phyloP scores from a whole-genome alignment of 345 rosid species.

The Eucalyptus decipiens region DNA sequence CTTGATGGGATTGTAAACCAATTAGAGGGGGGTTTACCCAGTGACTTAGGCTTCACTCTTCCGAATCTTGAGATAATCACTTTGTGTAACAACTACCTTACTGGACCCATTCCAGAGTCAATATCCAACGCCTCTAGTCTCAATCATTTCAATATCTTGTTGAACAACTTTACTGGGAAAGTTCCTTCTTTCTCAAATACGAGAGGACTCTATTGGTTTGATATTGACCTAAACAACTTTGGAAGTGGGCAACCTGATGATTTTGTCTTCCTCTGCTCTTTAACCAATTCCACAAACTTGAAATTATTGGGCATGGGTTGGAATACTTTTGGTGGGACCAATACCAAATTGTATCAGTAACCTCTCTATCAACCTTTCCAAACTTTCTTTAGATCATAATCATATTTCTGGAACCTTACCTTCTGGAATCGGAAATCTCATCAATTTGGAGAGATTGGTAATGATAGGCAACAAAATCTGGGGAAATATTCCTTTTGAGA shows the following conservation, averaged over 20 bases:
- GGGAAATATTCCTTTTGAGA: no score
- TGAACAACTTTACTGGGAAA: no score
- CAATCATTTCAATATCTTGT: accelerated
- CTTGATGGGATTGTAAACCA: accelerated
- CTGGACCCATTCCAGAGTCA: no score
- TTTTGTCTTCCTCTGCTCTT: background rate
- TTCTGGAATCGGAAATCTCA: no score
- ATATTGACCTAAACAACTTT: background rate
- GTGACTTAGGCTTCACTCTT: background rate
- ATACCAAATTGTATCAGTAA: accelerated
- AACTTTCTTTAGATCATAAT: accelerated
- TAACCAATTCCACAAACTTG: background rate
- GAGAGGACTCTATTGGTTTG: background rate
- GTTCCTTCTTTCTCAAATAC: no score
- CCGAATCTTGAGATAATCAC: background rate
- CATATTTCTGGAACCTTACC: no score
- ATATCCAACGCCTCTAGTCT: no score
- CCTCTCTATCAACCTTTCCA: no score
- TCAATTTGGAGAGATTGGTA: accelerated
- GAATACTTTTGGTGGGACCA: no score
- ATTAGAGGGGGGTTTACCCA: background rate
- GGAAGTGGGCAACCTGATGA: background rate
- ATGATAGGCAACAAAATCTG: accelerated
- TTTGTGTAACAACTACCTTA: accelerated
- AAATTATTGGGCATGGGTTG: accelerated